A percentile compares a stretch with the other conserved stretches of the same genome.
Evolutionary conservation across 129 eudicot genomes (phyloP).

Genomic region (Escallonia herrerae): DNA sequence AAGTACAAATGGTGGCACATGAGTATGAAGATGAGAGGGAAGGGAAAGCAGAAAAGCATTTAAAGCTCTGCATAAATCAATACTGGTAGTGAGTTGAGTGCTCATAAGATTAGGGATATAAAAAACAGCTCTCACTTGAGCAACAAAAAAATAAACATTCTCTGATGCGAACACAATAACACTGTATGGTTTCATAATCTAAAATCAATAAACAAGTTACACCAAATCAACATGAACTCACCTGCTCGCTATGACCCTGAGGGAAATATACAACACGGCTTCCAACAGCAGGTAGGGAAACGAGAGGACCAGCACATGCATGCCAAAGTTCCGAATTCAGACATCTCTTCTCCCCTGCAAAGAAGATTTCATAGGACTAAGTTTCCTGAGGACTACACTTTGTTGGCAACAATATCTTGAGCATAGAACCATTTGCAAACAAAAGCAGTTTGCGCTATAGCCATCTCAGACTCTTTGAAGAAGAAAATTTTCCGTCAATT

Average conservation of each 20-base stretch:
- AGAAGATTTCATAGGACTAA: neutral
- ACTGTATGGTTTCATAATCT: neutral
- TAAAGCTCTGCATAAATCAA: no score
- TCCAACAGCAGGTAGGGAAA: slow-evolving; percentile 79
- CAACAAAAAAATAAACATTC: no score
- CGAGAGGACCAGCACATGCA: slow-evolving; percentile 98
- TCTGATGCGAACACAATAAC: neutral
- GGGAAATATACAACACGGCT: slow-evolving; percentile 94
- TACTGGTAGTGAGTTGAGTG: no score
- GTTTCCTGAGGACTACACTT: neutral
- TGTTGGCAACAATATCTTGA: neutral
- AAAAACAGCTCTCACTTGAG: no score
- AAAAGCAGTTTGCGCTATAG: neutral
- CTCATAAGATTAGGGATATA: no score
- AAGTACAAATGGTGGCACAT: no score
- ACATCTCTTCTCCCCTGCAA: slow-evolving; percentile 77
- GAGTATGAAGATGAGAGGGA: no score
- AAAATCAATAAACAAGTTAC: neutral
- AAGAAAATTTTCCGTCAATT: neutral
- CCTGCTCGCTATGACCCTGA: slow-evolving; percentile 99
- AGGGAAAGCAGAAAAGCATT: no score
- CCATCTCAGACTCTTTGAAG: neutral
- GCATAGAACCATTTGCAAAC: neutral
- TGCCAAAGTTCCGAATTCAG: slow-evolving; percentile 98
- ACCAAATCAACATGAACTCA: slow-evolving; percentile 8